Conservation (phyloP, 2,329 filamentous ascomycete genomes). For the Diplodia scrobiculata region DNA sequence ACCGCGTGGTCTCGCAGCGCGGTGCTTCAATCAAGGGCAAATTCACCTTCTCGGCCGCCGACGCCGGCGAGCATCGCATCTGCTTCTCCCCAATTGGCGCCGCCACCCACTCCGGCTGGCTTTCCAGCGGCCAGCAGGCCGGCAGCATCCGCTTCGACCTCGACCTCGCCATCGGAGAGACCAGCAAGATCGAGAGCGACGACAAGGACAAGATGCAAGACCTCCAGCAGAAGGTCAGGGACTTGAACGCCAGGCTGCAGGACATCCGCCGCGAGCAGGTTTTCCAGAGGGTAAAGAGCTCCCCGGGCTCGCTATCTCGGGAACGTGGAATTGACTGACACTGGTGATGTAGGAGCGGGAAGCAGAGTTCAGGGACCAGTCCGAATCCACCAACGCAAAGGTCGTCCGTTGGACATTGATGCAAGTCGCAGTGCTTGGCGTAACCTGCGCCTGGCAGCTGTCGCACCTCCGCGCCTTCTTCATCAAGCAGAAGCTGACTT, state of each 20-base stretch:
- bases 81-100: constrained; percentile 87
- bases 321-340: constrained; percentile 6
- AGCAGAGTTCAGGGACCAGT: constrained; percentile 97
- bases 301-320: neutral
- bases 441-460: constrained; percentile 95
- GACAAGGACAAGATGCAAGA: constrained; percentile 93
- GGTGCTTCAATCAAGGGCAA: constrained; percentile 69
- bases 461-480: constrained; percentile 96
- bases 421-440: constrained; percentile 78
- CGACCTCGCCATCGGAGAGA: constrained; percentile 92
- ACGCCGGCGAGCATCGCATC: constrained; percentile 91
- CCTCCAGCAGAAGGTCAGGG: constrained; percentile 82
- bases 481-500: constrained; percentile 99
- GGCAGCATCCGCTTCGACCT: constrained; percentile 82
- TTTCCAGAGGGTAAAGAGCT: constrained; percentile 74
- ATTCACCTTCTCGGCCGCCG: constrained; percentile 94
- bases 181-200: constrained; percentile 86
- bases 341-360: constrained; percentile 75
- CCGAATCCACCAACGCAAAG: constrained; percentile 85
- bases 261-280: constrained; percentile 94
- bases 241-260: constrained; percentile 81
- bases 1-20: constrained; percentile 88
- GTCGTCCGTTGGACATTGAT: constrained; percentile 94
- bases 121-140: constrained; percentile 64
- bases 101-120: constrained; percentile 70